Percentiles rank a stretch among this genome's conserved stretches.
Conservation (phyloP, 345 rosid genomes). For the Camelina laxa region DNA sequence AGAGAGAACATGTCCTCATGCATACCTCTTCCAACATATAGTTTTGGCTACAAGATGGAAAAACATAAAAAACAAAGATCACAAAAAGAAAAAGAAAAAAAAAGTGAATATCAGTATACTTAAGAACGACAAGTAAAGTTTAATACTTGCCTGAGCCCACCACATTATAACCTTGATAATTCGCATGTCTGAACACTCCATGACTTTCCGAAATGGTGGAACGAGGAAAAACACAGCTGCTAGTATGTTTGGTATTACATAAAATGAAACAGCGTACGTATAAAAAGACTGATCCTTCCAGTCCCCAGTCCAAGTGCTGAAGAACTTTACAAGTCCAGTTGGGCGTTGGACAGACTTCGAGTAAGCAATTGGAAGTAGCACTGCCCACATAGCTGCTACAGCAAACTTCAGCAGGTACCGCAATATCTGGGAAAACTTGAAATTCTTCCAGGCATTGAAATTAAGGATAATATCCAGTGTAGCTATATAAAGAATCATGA, state of each 20-base stretch:
- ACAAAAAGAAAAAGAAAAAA: neutral
- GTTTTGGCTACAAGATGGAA: constrained; percentile 72
- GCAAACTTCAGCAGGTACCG: constrained; percentile 80
- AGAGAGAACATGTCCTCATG: constrained; percentile 85
- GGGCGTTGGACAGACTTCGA: constrained; percentile 76
- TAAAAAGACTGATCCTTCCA: constrained; percentile 76
- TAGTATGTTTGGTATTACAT: constrained; percentile 70
- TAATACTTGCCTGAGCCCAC: constrained; percentile 94
- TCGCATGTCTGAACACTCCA: constrained; percentile 82
- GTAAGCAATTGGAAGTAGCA: constrained; percentile 82
- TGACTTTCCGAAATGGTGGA: constrained; percentile 71
- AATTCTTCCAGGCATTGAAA: constrained; percentile 80
- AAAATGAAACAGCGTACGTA: constrained; percentile 69
- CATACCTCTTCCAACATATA: constrained; percentile 97
- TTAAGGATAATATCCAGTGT: constrained; percentile 82
- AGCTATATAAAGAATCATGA: constrained; percentile 53
- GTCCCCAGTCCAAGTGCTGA: constrained; percentile 66
- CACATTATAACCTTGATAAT: constrained; percentile 81
- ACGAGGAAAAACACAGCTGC: constrained; percentile 75
- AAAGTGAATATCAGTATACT: neutral
- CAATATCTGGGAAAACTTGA: constrained; percentile 73
- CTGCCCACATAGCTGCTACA: constrained; percentile 84
- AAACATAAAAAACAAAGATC: constrained; percentile 23
- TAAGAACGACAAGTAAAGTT: constrained; percentile 13
- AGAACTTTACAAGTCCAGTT: constrained; percentile 67